Evolutionary conservation across 495 filamentous ascomycete species (phyloP).

Genomic region (Apiosordaria backusii): DNA sequence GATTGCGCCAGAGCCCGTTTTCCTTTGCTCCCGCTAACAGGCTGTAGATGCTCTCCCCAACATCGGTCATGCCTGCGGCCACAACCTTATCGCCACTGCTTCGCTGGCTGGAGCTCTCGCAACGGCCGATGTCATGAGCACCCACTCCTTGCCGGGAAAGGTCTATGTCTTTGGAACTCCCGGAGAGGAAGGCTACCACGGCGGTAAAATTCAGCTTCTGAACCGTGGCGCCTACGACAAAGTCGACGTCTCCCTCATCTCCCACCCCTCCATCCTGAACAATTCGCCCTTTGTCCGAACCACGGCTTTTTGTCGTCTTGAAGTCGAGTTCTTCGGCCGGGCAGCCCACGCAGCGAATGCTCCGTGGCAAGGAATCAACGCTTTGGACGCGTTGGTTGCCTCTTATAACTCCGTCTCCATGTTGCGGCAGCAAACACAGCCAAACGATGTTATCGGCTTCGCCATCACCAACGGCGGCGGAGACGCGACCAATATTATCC

Average conservation of each 20-base stretch:
- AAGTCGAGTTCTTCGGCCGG: conserved; percentile 50
- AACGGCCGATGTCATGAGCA: conserved; percentile 47
- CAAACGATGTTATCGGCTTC: conserved; percentile 56
- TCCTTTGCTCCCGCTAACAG: neutral
- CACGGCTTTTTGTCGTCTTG: conserved; percentile 46
- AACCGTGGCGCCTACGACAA: conserved; percentile 59
- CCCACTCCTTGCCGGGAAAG: conserved; percentile 51
- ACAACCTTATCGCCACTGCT: conserved; percentile 65
- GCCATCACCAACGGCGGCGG: conserved; percentile 60
- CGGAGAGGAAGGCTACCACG: conserved; percentile 61
- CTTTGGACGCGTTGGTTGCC: conserved; percentile 57
- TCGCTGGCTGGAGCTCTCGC: conserved; percentile 59
- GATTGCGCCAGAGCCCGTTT: conserved; percentile 20
- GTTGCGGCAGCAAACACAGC: conserved; percentile 61
- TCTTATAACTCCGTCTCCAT: conserved; percentile 61
- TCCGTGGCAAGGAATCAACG: conserved; percentile 63
- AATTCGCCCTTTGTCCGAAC: conserved; percentile 48
- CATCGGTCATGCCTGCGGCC: conserved; percentile 66
- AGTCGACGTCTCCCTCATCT: conserved; percentile 64
- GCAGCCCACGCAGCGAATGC: conserved; percentile 57
- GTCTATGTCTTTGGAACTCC: conserved; percentile 65
- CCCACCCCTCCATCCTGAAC: conserved; percentile 49
- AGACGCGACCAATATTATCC: conserved; percentile 59
- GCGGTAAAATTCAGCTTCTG: conserved; percentile 65
- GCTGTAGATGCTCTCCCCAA: conserved; percentile 49